Evolutionary conservation across 371 early-diverging fungal genomes (phyloP).

Genomic region (Syncephalis fuscata): DNA sequence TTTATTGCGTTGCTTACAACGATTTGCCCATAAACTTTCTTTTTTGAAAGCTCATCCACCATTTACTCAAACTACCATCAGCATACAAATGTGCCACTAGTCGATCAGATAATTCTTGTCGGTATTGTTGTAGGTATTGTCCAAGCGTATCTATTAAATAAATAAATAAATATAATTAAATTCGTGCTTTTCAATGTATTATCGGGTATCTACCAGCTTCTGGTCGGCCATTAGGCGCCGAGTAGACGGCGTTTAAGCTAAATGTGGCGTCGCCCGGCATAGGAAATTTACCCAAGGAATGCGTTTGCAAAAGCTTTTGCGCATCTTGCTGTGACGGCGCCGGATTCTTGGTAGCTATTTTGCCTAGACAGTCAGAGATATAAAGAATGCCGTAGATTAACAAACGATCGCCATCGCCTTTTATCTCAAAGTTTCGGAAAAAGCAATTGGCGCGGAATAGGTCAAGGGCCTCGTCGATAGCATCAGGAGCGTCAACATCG

Average conservation of each 20-base stretch:
- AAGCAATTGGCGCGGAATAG: slow-evolving; percentile 91
- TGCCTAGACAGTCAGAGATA: slow-evolving; percentile 71
- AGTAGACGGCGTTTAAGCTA: slow-evolving; percentile 79
- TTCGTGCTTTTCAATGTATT: too few relatives aligned
- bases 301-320: slow-evolving; percentile 49
- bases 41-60: slow-evolving; percentile 97
- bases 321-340: slow-evolving; percentile 44
- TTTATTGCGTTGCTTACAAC: slow-evolving; percentile 28
- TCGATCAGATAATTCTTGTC: slow-evolving; percentile 72
- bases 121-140: slow-evolving; percentile 75
- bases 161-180: too few relatives aligned
- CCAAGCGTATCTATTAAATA: slow-evolving; percentile 70
- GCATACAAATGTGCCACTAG: slow-evolving; percentile 64
- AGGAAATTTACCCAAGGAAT: slow-evolving; percentile 75
- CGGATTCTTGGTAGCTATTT: slow-evolving; percentile 29
- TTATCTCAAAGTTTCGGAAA: slow-evolving; percentile 96
- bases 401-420: slow-evolving; percentile 81
- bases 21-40: slow-evolving; percentile 91
- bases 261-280: slow-evolving; percentile 88
- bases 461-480: slow-evolving; percentile 79
- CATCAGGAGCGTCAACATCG: slow-evolving; percentile 32
- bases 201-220: slow-evolving; percentile 84
- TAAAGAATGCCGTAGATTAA: slow-evolving; percentile 87
- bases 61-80: slow-evolving; percentile 66
- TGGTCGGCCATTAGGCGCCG: slow-evolving; percentile 44